These are phyloP conservation scores for Epithemia pelagica DNA, from an alignment of 108 stramenopile genomes.

Conservation along the genomic window DNA sequence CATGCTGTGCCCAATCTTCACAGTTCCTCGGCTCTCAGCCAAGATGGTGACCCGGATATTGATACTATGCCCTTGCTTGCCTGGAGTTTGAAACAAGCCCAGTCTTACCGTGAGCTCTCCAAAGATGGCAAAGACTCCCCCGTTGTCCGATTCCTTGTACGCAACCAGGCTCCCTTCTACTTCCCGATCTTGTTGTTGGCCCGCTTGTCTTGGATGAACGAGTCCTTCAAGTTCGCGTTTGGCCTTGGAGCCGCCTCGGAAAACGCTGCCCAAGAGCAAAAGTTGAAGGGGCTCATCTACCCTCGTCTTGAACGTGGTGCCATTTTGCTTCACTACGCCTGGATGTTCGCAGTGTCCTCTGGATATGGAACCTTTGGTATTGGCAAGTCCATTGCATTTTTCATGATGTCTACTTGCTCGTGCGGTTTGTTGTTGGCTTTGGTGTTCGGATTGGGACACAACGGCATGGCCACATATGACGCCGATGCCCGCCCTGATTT, in stretches of 20 bases:
- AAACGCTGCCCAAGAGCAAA: slow-evolving; percentile 76
- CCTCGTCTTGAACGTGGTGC: slow-evolving; percentile 66
- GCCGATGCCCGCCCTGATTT: slow-evolving; percentile 94
- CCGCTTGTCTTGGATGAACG: slow-evolving; percentile 92
- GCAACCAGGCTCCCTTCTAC: slow-evolving; percentile 88
- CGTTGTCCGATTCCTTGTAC: slow-evolving; percentile 77
- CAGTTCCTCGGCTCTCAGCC: slow-evolving; percentile 60
- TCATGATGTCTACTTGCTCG: slow-evolving; percentile 69
- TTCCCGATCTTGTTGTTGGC: slow-evolving; percentile 96
- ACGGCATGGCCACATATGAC: slow-evolving; percentile 97
- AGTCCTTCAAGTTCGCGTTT: slow-evolving; percentile 89
- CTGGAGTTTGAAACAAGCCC: slow-evolving; percentile 93
- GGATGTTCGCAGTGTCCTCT: slow-evolving; percentile 65
- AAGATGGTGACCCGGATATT: slow-evolving; percentile 94
- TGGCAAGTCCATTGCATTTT: slow-evolving; percentile 48
- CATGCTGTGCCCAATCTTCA: slow-evolving; percentile 98
- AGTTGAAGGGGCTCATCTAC: slow-evolving; percentile 74
- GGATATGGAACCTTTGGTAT: slow-evolving; percentile 75
- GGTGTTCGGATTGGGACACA: slow-evolving; percentile 99
- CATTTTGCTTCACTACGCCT: slow-evolving; percentile 78
- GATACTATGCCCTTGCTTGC: slow-evolving; percentile 99
- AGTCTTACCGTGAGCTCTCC: slow-evolving; percentile 68
- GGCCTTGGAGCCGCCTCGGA: slow-evolving; percentile 78
- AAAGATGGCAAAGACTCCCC: slow-evolving; percentile 68
- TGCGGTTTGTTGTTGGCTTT: slow-evolving; percentile 93